Evolutionary conservation across 2,329 filamentous ascomycete species (phyloP), one percentile per base, ranked within the genome.

Genomic region (Phyllosticta paracitricarpa): DNA sequence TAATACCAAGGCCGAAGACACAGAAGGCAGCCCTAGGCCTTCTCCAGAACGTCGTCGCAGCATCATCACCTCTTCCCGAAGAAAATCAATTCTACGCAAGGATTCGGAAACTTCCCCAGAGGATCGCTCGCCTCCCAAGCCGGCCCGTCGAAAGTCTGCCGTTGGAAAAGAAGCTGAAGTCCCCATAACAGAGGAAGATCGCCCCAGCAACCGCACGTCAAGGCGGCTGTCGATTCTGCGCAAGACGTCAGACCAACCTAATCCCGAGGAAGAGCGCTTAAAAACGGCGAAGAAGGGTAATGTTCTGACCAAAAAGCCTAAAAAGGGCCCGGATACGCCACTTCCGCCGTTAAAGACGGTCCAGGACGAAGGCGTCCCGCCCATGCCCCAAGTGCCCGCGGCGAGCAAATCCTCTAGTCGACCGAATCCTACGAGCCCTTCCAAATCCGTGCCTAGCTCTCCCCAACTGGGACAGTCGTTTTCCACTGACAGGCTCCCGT

Each of bases 401-500:
- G 51, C 33, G 19, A 51, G 48, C n/a, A 57, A 57, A 24, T 40
- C 59, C 7, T 25, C 35, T 14, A 24, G 24, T 12, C n/a, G n/a
- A 12, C 56, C 56, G 9, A 52, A 51, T 19, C 35, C 54, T 35
- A 51, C 55, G 22, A 57, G 33, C 10, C 54, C 54, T 1, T 51
- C 59, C n/a, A 61, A 33, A 33, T 61, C 58, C 10, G 24, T 61
- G 58, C 58, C 58, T 26, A 56, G 17, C 52, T 61, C 58, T 9
- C 58, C 58, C 19, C 54, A 56, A 35, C 22, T 61, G 4, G 59
- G 59, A 19, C 78, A 77, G 61, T 80, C 78, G 0, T 80, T 80
- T 66, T 80, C 78, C 8, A 79, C 77, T 2, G 78, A 80, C 58
- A 71, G 73, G 57, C 68, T 80, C 7, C 75, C 76, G 4, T 68